phyloP scores from a whole-genome alignment of 2,329 filamentous ascomycete genomes.

The Curvularia lunata region DNA sequence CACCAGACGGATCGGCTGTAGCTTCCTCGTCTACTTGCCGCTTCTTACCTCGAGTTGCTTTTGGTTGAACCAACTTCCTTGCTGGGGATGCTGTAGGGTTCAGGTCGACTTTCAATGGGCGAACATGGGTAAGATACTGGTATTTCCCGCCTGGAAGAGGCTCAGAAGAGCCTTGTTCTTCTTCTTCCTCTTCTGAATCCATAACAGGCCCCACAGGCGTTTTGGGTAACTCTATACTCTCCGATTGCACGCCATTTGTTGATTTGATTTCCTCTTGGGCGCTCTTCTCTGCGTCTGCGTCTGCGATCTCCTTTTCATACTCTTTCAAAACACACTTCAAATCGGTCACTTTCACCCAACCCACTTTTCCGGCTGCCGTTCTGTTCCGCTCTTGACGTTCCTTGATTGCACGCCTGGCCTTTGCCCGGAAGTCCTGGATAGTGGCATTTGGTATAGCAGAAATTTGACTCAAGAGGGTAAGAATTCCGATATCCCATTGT shows the following conservation, averaged over 20 bases:
- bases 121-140: constrained; percentile 9
- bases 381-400: constrained; percentile 5
- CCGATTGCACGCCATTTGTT: background rate
- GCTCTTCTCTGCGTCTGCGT: background rate
- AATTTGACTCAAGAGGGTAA: constrained; percentile 11
- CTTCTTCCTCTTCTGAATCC: constrained; percentile 11
- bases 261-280: background rate
- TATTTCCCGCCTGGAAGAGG: constrained; percentile 13
- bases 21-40: constrained; percentile 3
- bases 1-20: background rate
- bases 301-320: constrained; percentile 5
- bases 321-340: constrained; percentile 5
- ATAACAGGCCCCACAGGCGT: constrained; percentile 2
- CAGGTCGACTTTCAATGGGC: constrained; percentile 10
- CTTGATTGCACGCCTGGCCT: constrained; percentile 2
- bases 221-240: constrained; percentile 2
- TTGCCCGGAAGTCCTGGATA: constrained; percentile 8
- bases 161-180: constrained; percentile 9
- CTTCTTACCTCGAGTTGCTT: constrained; percentile 4
- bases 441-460: constrained; percentile 7
- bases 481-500: constrained; percentile 12
- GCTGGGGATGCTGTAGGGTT: constrained; percentile 8
- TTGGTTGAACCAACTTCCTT: background rate
- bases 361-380: background rate
- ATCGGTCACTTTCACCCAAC: constrained; percentile 5